Conservation (phyloP, 1,139 yeast species). For the Debaryomycetaceae sp. region DNA sequence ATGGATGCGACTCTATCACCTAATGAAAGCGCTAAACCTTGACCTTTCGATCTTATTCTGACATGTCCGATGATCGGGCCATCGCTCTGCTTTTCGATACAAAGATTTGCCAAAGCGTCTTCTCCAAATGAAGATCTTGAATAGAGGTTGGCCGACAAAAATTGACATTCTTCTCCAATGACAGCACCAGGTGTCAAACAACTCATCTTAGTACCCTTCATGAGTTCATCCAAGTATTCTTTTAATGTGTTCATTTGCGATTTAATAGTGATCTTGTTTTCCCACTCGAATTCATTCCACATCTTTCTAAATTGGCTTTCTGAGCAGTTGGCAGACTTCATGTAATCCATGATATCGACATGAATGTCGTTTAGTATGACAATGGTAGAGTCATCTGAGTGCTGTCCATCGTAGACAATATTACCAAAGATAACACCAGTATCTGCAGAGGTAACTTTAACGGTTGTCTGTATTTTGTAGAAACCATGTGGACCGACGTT, state of each 20-base stretch:
- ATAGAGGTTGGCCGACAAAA: slow-evolving; percentile 90
- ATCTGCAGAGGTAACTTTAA: slow-evolving; percentile 95
- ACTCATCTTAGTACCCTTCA: slow-evolving; percentile 88
- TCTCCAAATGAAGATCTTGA: slow-evolving; percentile 95
- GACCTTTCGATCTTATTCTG: slow-evolving; percentile 96
- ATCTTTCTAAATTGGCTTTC: slow-evolving; percentile 90
- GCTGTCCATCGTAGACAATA: slow-evolving; percentile 93
- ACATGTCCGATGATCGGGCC: slow-evolving; percentile 92
- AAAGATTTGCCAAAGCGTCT: slow-evolving; percentile 93
- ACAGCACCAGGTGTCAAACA: slow-evolving; percentile 91
- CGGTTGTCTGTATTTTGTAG: slow-evolving; percentile 82
- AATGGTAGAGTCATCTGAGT: slow-evolving; percentile 84
- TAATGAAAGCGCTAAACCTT: slow-evolving; percentile 89
- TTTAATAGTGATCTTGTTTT: slow-evolving; percentile 90
- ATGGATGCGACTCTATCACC: slow-evolving; percentile 91
- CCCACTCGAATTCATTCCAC: slow-evolving; percentile 99
- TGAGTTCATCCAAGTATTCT: slow-evolving; percentile 73
- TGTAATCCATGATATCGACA: slow-evolving; percentile 95
- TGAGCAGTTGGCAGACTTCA: slow-evolving; percentile 86
- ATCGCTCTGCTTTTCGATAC: slow-evolving; percentile 76
- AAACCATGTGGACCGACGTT: slow-evolving; percentile 96
- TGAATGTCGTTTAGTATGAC: slow-evolving; percentile 94
- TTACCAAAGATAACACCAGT: slow-evolving; percentile 97
- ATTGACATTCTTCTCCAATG: slow-evolving; percentile 83
- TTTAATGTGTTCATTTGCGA: slow-evolving; percentile 66